Percentiles rank a stretch among this genome's conserved stretches.
These are phyloP conservation scores for Rhodomyrtus tomentosa DNA, from an alignment of 345 rosid genomes.

Conservation along the genomic window DNA sequence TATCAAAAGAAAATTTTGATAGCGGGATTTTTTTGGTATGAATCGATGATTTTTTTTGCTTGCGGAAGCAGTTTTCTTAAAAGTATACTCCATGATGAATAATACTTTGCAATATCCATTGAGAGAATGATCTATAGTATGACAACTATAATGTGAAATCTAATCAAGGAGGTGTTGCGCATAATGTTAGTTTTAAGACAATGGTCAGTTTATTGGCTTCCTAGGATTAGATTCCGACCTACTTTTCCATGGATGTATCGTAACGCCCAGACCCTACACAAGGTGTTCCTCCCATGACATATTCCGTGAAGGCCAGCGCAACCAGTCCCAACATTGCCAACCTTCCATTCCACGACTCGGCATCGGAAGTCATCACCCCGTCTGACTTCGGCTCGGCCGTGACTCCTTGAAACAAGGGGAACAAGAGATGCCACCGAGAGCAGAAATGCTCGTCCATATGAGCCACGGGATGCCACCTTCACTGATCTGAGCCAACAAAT, in stretches of 20 bases:
- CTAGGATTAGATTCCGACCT: neutral
- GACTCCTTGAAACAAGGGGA: slow-evolving; percentile 49
- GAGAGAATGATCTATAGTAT: neutral
- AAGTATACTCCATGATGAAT: neutral
- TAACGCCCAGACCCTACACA: slow-evolving; percentile 18
- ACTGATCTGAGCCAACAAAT: slow-evolving; percentile 48
- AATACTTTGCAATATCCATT: neutral
- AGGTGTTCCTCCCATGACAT: slow-evolving; percentile 53
- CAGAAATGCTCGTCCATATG: slow-evolving; percentile 33
- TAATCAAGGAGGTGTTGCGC: neutral
- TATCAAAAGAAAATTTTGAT: too few relatives aligned
- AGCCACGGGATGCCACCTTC: slow-evolving; percentile 57
- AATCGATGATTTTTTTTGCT: neutral
- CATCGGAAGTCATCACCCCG: slow-evolving; percentile 65
- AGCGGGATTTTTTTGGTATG: too few relatives aligned
- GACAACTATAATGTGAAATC: neutral
- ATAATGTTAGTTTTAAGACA: neutral
- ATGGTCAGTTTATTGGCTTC: neutral
- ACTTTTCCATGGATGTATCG: too few relatives aligned
- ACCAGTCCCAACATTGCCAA: slow-evolving; percentile 75
- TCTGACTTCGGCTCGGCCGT: slow-evolving; percentile 38
- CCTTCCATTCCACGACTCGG: slow-evolving; percentile 81
- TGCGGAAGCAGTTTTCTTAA: neutral
- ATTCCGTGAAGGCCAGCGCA: slow-evolving; percentile 70
- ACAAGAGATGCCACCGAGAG: slow-evolving; percentile 57